Base-by-base conservation (phyloP, 352 stramenopile species). In the Pythium angustatum region DNA sequence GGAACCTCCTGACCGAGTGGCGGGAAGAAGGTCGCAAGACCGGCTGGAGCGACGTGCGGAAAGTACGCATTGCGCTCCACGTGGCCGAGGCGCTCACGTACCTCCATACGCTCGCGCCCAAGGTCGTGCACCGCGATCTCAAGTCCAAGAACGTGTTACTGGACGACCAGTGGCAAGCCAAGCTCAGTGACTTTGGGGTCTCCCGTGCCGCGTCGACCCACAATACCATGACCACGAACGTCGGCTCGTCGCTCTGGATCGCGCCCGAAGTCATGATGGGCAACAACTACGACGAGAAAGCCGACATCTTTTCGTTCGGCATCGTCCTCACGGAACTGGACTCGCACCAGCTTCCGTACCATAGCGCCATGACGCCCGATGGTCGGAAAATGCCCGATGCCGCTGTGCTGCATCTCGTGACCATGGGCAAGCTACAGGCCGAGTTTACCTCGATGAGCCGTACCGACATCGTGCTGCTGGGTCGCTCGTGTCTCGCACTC, bases 61-160 rank as follows among this genome's bases (percentile, higher is more conserved):
- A 91, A 41, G 65, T 85, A 22, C 66, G 66, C 17, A 77, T 91
- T 8, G 79, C 77, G 14, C 59, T 85, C 36, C 75, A 90, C 52
- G 71, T 91, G 10, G 72, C 78, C 2, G 69, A 87, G 45, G 80
- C 73, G 30, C 74, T 91, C 14, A 79, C 69, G 21, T 91, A 90
- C 40, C 59, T 91, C 34, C 83, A 91, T 60, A 79, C 77, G 33
- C 67, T 87, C 41, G 66, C 45, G 66, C 78, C 71, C 45, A 75
- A 75, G 40, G 84, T 97, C 31, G 74, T 97, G 9, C 89, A 96
- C 58, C 82, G 87, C 33, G 87, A 96, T 33, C 73, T 96, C 66
- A 96, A 96, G 70, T 89, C 79, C 41, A 88, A 91, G 65, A 96
- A 96, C 44, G 76, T 96, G 30, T 73, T 95, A 38, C 68, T 96